These are phyloP conservation scores for Aspergillus sp. DNA, from an alignment of 2,329 filamentous ascomycete species.

Conservation along the genomic window DNA sequence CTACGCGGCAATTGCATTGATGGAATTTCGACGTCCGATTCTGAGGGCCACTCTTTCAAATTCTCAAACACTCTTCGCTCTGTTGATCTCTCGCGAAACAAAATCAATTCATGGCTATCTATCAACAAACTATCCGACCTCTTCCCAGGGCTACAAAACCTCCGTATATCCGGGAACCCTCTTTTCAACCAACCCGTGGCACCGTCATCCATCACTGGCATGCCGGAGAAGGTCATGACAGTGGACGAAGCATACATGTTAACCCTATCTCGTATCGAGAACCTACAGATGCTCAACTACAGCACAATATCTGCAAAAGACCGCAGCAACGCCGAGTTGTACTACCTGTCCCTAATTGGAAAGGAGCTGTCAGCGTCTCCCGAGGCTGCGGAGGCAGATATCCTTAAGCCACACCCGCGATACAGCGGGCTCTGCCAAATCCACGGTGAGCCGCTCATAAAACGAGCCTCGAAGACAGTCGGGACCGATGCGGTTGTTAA, in stretches of 20 bases:
- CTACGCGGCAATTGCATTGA: conserved; percentile 76
- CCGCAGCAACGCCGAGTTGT: conserved; percentile 84
- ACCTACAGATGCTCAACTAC: conserved; percentile 61
- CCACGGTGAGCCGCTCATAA: conserved; percentile 70
- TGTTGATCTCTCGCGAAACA: conserved; percentile 73
- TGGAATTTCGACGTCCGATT: conserved; percentile 37
- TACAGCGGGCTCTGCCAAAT: conserved; percentile 72
- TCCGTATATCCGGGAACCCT: conserved; percentile 84
- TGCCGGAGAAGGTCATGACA: conserved; percentile 40
- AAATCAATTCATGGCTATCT: conserved; percentile 68
- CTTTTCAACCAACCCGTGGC: conserved; percentile 61
- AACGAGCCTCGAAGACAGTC: conserved; percentile 48
- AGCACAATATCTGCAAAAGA: conserved; percentile 68
- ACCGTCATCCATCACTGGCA: conserved; percentile 39
- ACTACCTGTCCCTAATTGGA: conserved; percentile 83
- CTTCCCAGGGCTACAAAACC: conserved; percentile 71
- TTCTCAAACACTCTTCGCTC: conserved; percentile 61
- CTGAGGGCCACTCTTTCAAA: conserved; percentile 39
- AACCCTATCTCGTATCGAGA: conserved; percentile 71
- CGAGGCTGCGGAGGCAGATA: conserved; percentile 46
- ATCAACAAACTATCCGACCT: conserved; percentile 65
- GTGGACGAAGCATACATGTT: conserved; percentile 88
- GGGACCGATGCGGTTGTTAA: conserved; percentile 49
- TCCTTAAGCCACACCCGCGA: conserved; percentile 67
- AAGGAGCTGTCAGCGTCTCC: conserved; percentile 61